These are phyloP conservation scores for Elongisporangium anandrum DNA, from an alignment of 352 stramenopile species.

Conservation along the genomic window DNA sequence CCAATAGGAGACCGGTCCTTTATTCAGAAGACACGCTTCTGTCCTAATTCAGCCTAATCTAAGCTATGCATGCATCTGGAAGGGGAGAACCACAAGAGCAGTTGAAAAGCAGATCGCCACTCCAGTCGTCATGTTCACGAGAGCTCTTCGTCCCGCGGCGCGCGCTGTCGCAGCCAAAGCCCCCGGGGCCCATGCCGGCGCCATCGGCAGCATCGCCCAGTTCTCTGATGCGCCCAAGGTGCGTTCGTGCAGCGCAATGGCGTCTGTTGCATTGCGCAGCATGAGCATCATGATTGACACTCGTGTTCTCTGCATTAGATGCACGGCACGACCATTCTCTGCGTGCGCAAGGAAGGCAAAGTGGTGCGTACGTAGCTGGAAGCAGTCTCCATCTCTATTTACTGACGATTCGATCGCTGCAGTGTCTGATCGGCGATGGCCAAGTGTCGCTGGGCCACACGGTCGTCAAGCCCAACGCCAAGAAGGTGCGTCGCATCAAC, in stretches of 20 bases:
- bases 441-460: slow-evolving; percentile 95
- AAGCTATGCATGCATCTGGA: neutral
- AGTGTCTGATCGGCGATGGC: slow-evolving; percentile 96
- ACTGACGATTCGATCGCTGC: neutral
- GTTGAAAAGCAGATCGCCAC: neutral
- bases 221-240: neutral
- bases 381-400: neutral
- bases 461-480: slow-evolving; percentile 97
- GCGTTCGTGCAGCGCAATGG: neutral
- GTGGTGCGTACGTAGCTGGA: slow-evolving; percentile 66
- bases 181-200: neutral
- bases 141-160: neutral
- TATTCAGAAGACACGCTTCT: neutral
- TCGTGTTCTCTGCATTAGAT: slow-evolving; percentile 37
- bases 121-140: neutral
- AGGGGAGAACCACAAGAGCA: neutral
- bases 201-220: neutral
- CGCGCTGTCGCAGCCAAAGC: neutral
- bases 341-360: slow-evolving; percentile 96
- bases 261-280: neutral
- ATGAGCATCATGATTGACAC: slow-evolving; percentile 2
- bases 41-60: neutral
- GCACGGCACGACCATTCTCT: slow-evolving; percentile 98
- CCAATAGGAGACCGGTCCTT: too few species aligned
- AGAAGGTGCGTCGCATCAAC: slow-evolving; percentile 96